Conservation (phyloP, 2,329 filamentous ascomycete species). For the Phialophora macrospora region DNA sequence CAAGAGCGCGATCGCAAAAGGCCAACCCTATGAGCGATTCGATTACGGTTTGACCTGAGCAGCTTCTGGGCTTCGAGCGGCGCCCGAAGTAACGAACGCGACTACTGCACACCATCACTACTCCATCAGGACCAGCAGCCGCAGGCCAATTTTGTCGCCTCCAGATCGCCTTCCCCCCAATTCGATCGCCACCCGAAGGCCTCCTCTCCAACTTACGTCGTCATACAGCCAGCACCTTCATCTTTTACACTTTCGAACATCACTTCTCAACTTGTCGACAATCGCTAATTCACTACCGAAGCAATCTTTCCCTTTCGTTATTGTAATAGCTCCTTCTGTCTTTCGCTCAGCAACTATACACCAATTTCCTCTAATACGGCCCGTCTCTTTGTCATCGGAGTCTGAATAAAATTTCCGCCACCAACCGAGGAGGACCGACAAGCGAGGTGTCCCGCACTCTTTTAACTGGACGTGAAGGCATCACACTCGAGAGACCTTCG, state of each 20-base stretch:
- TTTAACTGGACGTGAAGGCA: constrained; percentile 10
- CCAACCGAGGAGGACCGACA: constrained; percentile 28
- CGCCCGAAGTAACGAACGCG: constrained; percentile 10
- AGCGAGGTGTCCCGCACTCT: constrained; percentile 21
- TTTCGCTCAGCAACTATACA: constrained; percentile 26
- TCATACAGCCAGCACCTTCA: constrained; percentile 27
- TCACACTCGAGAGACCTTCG: constrained; percentile 8
- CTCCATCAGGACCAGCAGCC: constrained; percentile 3
- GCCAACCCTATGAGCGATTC: constrained; percentile 2
- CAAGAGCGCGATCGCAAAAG: constrained; percentile 6
- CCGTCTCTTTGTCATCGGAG: constrained; percentile 5
- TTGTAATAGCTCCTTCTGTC: constrained; percentile 34
- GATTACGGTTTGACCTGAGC: constrained; percentile 4
- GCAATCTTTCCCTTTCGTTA: constrained; percentile 25
- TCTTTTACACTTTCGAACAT: constrained; percentile 18
- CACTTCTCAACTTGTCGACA: constrained; percentile 29
- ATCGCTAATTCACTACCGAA: constrained; percentile 28
- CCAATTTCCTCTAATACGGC: constrained; percentile 13
- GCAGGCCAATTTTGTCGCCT: constrained; percentile 1
- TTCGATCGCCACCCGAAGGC: constrained; percentile 32
- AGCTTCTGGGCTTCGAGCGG: constrained; percentile 9
- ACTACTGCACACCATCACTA: constrained; percentile 18
- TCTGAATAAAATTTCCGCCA: constrained; percentile 12
- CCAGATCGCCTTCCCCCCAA: constrained; percentile 14
- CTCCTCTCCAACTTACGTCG: constrained; percentile 29